Conservation (phyloP, 805 yeast species). For the Wickerhamomyces xylosicus region DNA sequence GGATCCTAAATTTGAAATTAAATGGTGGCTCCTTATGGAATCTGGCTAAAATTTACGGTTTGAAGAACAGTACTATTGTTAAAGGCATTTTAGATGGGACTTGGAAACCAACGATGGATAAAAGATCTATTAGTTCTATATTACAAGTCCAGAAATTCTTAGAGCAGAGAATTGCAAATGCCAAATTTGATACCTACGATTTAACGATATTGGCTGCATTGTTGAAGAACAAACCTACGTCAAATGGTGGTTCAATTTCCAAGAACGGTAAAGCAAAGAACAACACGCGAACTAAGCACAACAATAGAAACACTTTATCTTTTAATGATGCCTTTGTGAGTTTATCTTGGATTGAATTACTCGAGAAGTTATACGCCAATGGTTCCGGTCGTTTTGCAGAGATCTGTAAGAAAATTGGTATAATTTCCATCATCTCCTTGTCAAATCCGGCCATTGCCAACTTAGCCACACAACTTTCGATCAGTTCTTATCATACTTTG, state of each 20-base stretch:
- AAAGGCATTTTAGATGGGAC: conserved; percentile 48
- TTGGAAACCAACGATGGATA: conserved; percentile 15
- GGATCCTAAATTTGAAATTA: conserved; percentile 46
- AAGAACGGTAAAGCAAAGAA: neutral
- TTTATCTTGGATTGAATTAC: conserved; percentile 43
- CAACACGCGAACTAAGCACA: no score
- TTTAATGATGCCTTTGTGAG: conserved; percentile 49
- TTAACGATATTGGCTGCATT: conserved; percentile 9
- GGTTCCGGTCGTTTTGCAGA: conserved; percentile 44
- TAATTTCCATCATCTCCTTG: conserved; percentile 33
- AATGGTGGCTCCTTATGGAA: conserved; percentile 56
- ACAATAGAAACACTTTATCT: conserved; percentile 4
- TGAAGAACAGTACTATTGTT: conserved; percentile 31
- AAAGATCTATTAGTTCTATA: conserved; percentile 23
- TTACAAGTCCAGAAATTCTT: conserved; percentile 43
- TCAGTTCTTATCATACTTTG: conserved; percentile 32
- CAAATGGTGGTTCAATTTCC: neutral
- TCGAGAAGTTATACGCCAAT: conserved; percentile 48
- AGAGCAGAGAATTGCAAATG: conserved; percentile 28
- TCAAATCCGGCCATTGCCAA: conserved; percentile 18
- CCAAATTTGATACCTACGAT: conserved; percentile 14
- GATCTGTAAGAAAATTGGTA: conserved; percentile 35
- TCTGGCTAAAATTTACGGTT: conserved; percentile 43
- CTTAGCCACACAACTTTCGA: conserved; percentile 33
- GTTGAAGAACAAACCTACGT: conserved; percentile 4